A percentile compares a stretch with the other conserved stretches of the same genome.
phyloP scores from a whole-genome alignment of 1,284 basidiomycete genomes.

The Paramarasmius palmivorus region DNA sequence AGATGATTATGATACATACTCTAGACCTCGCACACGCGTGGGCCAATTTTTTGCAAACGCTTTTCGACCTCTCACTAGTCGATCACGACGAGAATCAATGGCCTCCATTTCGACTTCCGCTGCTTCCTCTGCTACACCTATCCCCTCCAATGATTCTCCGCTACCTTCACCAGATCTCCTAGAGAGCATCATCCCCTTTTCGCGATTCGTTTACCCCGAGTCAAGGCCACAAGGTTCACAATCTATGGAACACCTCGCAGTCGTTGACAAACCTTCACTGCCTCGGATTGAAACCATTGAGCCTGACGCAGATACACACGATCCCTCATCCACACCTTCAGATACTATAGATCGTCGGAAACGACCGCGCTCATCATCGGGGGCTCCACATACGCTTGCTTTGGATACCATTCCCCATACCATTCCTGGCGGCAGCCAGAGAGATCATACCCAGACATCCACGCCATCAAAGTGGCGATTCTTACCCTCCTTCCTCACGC shows the following conservation, averaged over 20 bases:
- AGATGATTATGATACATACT: constrained; percentile 22
- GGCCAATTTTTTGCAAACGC: constrained; percentile 56
- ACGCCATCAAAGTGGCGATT: constrained; percentile 56
- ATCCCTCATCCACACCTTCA: constrained; percentile 8
- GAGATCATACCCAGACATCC: constrained; percentile 26
- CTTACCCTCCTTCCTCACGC: constrained; percentile 50
- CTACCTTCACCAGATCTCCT: constrained; percentile 21
- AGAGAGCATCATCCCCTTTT: constrained; percentile 22
- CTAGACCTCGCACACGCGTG: constrained; percentile 45
- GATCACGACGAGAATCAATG: constrained; percentile 32
- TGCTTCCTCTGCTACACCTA: constrained; percentile 9
- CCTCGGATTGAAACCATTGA: constrained; percentile 25
- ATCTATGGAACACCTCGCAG: constrained; percentile 22
- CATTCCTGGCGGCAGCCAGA: constrained; percentile 20
- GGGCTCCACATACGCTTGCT: neutral
- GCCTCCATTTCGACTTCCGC: constrained; percentile 17
- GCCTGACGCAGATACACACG: constrained; percentile 12
- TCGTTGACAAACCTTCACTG: constrained; percentile 9
- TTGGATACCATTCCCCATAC: constrained; percentile 19
- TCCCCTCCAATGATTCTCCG: constrained; percentile 17
- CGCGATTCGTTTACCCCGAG: constrained; percentile 25
- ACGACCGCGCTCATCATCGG: neutral
- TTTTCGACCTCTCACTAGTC: constrained; percentile 47
- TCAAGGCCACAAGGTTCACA: constrained; percentile 13
- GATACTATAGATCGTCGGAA: neutral